Base-by-base conservation (phyloP, 2,329 filamentous ascomycete genomes). In the Trichoderma citrinoviride region DNA sequence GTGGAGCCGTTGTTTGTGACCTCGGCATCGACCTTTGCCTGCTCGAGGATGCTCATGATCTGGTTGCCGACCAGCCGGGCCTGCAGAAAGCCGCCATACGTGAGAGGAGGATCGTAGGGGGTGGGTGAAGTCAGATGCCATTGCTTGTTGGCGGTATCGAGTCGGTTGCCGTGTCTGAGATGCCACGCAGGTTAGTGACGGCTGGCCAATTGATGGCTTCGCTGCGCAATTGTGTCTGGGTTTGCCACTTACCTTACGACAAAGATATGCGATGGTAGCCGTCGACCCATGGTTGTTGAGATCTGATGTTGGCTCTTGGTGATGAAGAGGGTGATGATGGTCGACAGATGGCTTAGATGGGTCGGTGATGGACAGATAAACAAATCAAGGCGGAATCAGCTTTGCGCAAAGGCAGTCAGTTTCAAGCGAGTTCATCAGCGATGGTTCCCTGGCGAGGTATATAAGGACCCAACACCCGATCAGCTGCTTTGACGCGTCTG, bases 41-140 rank as follows among this genome's bases (percentile, higher is more conserved):
- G 85, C 65, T 82, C 82, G 52, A 87, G 78, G 33, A 97, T 86
- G 70, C 83, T 88, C n/a, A 87, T 90, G 68, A 99, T 97, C 67
- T 92, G 88, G 67, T 88, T 83, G 17, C 95, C 95, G 25, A 97
- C 85, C 5, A 89, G 87, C 71, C 90, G 88, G 61, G 91, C 89
- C 77, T 98, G 95, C 15, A 89, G 86, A 90, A 95, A 97, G 69
- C 95, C 95, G 70, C 92, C 91, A 74, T 97, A 98, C 3, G 93
- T 97, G 65, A 99, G 83, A 56, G 95, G 95, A 69, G 95, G 92
- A 70, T 99, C 94, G 81, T 98, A 99, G 2, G 95, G 95, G 6
- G 92, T 93, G 1, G 93, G 91, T 6, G 95, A 97, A 33, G 91
- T 90, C 62, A 97, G 84, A 77, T 97, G 92, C 95, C 95, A 99